Evolutionary conservation across 805 yeast genomes (phyloP).

Genomic region (Schizosaccharomyces cryophilus): DNA sequence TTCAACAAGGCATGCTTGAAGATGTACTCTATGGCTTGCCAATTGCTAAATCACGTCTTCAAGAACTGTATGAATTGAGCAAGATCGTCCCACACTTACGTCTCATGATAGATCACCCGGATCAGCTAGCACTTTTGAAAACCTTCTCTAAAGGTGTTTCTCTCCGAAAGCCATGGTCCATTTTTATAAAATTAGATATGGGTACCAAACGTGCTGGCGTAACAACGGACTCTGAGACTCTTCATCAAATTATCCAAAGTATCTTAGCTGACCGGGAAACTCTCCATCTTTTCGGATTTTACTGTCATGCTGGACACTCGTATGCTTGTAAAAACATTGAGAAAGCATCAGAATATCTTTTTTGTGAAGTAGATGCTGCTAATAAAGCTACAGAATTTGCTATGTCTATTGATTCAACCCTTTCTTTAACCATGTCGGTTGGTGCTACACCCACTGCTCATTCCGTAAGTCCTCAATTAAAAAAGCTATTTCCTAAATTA

Average conservation of each 20-base stretch:
- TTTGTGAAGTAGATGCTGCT: slow-evolving; percentile 35
- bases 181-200: slow-evolving; percentile 44
- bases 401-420: slow-evolving; percentile 4
- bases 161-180: slow-evolving; percentile 24
- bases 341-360: slow-evolving; percentile 24
- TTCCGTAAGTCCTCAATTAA: slow-evolving; percentile 4
- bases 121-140: slow-evolving; percentile 14
- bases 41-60: slow-evolving; percentile 23
- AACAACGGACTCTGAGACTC: slow-evolving; percentile 14
- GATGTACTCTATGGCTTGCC: slow-evolving; percentile 37
- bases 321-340: slow-evolving; percentile 24
- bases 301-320: slow-evolving; percentile 62
- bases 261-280: slow-evolving; percentile 7
- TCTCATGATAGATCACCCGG: slow-evolving; percentile 32
- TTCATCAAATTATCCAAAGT: slow-evolving; percentile 18
- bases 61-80: slow-evolving; percentile 23
- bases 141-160: slow-evolving; percentile 14
- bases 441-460: slow-evolving; percentile 72
- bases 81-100: slow-evolving; percentile 11
- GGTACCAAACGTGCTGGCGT: slow-evolving; percentile 54
- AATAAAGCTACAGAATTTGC: slow-evolving; percentile 25
- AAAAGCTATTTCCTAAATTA: slow-evolving; percentile 7
- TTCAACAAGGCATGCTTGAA: slow-evolving; percentile 18
- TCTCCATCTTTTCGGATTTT: slow-evolving; percentile 36
- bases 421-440: slow-evolving; percentile 29